Evolutionary conservation across 225 moss, liverwort and hornwort species (phyloP), one percentile per base, ranked within the genome.

Genomic region (Asterella californica): DNA sequence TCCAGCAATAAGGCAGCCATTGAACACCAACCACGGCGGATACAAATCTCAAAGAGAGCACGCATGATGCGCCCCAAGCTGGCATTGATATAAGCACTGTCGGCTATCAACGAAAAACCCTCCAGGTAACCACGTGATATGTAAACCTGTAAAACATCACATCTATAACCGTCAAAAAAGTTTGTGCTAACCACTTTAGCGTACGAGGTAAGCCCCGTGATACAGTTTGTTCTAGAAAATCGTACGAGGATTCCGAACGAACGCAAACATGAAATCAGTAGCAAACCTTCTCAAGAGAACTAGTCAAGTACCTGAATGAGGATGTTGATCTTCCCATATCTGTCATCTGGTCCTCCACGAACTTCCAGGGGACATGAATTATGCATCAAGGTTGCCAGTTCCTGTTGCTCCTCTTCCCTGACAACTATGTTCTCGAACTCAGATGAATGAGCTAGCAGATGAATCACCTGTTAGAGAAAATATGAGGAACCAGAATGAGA

Each of bases 381-480:
- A 74, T 90, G 90, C 80, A 93, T 88, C 81, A 99, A 87, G 78
- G 87, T 86, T 48, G 93, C 89, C 76, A 99, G 85, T 82, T 99
- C 99, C 83, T 92, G 95, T 80, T 99, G 99, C 89, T 99, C 99
- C 86, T 99, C 99, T 83, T 99, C 99, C 82, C 95, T 83, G 38
- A 99, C 99, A 84, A 99, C 92, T 57, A 99, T 99, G 86, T 99
- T 99, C 87, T 99, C 99, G 83, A 99, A 99, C 90, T 99, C 99
- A 55, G 99, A 93, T 25, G 99, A 99, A 83, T 99, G 99, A 68
- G 99, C 93, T 73, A 99, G 83, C 90, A 99, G 83, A 87, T 95
- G 92, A 70, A 99, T 90, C 63, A 96, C 84, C 96, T 96, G 89
- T 55, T 33, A 52, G 65, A 47, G 34, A 36, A 29, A 22, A 64